phyloP scores from a whole-genome alignment of 139 green algal genomes.

The Monoraphidium neglectum region DNA sequence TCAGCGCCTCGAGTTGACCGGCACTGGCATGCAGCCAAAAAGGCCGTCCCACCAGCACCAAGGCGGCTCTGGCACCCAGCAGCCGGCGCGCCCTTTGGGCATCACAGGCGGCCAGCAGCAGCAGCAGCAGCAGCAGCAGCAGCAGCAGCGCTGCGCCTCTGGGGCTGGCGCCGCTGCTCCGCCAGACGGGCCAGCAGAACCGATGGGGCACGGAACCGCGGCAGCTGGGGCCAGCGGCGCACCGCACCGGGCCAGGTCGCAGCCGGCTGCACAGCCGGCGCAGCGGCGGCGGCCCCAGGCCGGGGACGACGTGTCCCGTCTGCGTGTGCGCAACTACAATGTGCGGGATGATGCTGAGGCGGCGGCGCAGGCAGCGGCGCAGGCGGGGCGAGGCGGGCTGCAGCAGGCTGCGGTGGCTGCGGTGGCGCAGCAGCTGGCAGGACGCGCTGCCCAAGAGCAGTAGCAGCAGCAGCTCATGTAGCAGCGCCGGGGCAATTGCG shows the following conservation, averaged over 20 bases:
- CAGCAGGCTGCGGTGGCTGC: background rate
- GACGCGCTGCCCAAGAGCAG: background rate
- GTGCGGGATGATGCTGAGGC: constrained; percentile 18
- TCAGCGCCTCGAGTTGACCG: too few relatives aligned
- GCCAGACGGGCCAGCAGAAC: constrained; percentile 8
- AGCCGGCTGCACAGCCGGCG: too few relatives aligned
- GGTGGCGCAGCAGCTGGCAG: background rate
- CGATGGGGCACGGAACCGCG: background rate
- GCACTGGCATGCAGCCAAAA: too few relatives aligned
- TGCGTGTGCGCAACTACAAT: constrained; percentile 34
- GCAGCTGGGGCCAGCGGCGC: background rate
- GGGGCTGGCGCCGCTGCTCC: constrained; percentile 1
- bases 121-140: background rate
- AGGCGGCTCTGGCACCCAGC: too few relatives aligned
- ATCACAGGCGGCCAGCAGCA: background rate
- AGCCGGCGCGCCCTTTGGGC: background rate
- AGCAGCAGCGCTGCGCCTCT: background rate
- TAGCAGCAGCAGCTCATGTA: background rate
- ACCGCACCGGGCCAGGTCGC: background rate
- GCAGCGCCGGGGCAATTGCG: too few relatives aligned
- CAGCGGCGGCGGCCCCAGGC: too few relatives aligned
- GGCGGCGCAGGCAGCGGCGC: background rate
- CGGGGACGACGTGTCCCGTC: background rate
- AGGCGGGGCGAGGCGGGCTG: background rate
- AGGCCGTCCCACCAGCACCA: too few relatives aligned